Conservation (phyloP, 2,329 filamentous ascomycete genomes). For the Talaromyces sp. region DNA sequence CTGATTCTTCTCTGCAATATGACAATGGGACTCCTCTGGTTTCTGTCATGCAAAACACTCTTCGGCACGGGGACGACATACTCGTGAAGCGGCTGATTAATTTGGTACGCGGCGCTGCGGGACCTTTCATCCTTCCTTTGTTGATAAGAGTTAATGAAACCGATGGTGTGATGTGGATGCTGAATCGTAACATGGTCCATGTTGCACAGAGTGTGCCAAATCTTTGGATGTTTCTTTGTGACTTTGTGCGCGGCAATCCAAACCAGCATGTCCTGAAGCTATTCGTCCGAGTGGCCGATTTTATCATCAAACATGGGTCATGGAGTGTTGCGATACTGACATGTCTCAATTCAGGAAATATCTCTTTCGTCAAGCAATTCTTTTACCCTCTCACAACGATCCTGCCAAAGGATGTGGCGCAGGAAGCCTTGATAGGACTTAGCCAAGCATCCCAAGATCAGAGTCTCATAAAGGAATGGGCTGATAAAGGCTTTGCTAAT, state of each 20-base stretch:
- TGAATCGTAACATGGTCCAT: too few species aligned
- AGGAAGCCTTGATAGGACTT: conserved; percentile 9
- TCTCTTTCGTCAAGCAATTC: conserved; percentile 12
- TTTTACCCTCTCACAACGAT: conserved; percentile 7
- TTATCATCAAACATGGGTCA: conserved; percentile 3
- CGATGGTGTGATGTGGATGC: too few species aligned
- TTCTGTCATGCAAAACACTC: too few species aligned
- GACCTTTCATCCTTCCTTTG: too few species aligned
- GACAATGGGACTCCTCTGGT: too few species aligned
- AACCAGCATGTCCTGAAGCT: background rate
- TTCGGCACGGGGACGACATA: too few species aligned
- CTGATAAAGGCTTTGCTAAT: conserved; percentile 6
- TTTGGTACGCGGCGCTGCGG: too few species aligned
- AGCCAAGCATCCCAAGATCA: background rate
- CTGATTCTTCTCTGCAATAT: too few species aligned
- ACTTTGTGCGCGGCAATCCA: background rate
- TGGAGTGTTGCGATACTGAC: conserved; percentile 8
- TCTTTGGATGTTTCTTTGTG: too few species aligned
- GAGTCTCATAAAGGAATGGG: conserved; percentile 8
- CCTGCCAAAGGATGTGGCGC: conserved; percentile 4
- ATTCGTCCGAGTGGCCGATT: conserved; percentile 9
- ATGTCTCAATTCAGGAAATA: conserved; percentile 9
- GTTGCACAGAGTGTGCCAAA: too few species aligned
- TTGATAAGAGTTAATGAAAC: too few species aligned
- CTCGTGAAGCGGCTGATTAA: too few species aligned